Evolutionary conservation across 129 eudicot species (phyloP).

Genomic region (Flaveria bidentis): DNA sequence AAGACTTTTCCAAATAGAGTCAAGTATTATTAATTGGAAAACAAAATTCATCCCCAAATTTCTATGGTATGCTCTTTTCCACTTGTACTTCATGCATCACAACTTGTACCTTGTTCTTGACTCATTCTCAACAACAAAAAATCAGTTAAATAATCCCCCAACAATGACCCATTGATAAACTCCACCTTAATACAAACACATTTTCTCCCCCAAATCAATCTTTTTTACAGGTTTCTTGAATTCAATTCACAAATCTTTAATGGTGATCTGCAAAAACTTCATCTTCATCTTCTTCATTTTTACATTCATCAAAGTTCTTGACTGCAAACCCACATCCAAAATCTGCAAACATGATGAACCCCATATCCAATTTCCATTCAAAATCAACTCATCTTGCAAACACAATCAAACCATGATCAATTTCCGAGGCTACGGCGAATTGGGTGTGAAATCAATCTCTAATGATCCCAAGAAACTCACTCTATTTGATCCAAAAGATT

Average conservation of each 20-base stretch:
- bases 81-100: constrained; percentile 9
- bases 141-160: too few relatives aligned
- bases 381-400: constrained; percentile 37
- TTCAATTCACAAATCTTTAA: constrained; percentile 13
- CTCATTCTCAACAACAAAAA: too few relatives aligned
- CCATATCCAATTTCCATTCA: constrained; percentile 42
- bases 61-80: too few relatives aligned
- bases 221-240: constrained; percentile 28
- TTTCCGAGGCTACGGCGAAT: constrained; percentile 46
- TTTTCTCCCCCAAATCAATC: constrained; percentile 16
- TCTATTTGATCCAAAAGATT: constrained; percentile 54
- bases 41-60: not conserved
- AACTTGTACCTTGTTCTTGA: constrained; percentile 4
- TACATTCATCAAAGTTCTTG: constrained; percentile 28
- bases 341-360: constrained; percentile 32
- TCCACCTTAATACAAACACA: not conserved
- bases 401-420: constrained; percentile 45
- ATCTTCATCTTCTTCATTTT: constrained; percentile 33
- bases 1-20: not conserved
- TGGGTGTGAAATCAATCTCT: constrained; percentile 45
- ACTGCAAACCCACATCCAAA: constrained; percentile 3
- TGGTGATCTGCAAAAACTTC: constrained; percentile 30
- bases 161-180: not conserved
- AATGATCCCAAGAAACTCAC: constrained; percentile 44
- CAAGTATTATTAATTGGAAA: not conserved